A percentile compares a stretch with the other conserved stretches of the same genome.
Evolutionary conservation across 768 basidiomycete species (phyloP).

Genomic region (Fomitopsis serialis): DNA sequence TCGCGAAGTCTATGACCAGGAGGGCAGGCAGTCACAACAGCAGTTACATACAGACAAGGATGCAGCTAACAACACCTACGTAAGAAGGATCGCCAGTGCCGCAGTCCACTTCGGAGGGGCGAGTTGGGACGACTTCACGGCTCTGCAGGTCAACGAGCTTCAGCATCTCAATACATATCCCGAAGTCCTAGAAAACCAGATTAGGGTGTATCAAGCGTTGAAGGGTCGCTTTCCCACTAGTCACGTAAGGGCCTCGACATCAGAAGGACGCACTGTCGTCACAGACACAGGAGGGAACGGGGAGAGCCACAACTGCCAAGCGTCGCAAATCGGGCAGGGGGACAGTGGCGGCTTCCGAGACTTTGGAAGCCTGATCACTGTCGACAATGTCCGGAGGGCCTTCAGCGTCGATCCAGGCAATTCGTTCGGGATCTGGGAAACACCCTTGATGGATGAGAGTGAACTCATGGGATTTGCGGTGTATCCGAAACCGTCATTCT

Average conservation of each 20-base stretch:
- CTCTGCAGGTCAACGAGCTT: slow-evolving; percentile 56
- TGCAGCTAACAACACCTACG: too few relatives aligned
- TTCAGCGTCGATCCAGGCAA: slow-evolving; percentile 60
- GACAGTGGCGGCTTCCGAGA: slow-evolving; percentile 16
- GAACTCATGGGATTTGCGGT: slow-evolving; percentile 62
- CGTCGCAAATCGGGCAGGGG: slow-evolving; percentile 27
- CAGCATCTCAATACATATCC: slow-evolving; percentile 40
- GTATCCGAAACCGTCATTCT: slow-evolving; percentile 57
- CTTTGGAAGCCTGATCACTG: slow-evolving; percentile 31
- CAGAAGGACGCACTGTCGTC: background rate
- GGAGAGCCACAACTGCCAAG: background rate
- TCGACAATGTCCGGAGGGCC: slow-evolving; percentile 44
- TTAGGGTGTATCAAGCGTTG: slow-evolving; percentile 52
- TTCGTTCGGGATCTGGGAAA: slow-evolving; percentile 65
- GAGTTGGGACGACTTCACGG: slow-evolving; percentile 44
- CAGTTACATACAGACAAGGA: too few relatives aligned
- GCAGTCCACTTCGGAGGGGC: slow-evolving; percentile 1
- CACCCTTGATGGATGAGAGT: slow-evolving; percentile 34
- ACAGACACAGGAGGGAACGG: background rate
- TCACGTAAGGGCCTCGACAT: background rate
- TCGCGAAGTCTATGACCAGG: slow-evolving; percentile 4
- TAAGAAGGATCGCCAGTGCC: background rate
- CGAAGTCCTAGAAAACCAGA: slow-evolving; percentile 44
- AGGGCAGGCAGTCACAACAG: background rate
- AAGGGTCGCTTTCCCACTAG: slow-evolving; percentile 11